Conservation (phyloP, 2,329 filamentous ascomycete genomes). For the Ceratocystis smalleyi region DNA sequence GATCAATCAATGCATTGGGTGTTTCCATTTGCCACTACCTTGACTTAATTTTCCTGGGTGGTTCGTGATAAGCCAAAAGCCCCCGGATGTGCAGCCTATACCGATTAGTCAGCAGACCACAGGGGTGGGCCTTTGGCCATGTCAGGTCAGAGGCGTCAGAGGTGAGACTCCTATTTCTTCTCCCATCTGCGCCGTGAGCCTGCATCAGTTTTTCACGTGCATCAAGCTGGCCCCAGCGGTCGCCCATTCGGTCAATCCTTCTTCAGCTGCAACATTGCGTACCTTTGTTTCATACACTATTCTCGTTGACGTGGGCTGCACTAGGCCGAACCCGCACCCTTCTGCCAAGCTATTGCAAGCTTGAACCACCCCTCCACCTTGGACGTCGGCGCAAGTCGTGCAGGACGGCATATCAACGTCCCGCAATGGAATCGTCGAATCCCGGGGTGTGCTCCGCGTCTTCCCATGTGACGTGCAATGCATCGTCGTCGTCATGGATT, state of each 20-base stretch:
- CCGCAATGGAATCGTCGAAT: slow-evolving; percentile 4
- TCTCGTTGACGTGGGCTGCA: neutral
- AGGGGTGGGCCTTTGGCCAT: neutral
- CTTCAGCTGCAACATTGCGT: neutral
- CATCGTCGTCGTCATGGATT: neutral
- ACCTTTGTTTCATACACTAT: neutral
- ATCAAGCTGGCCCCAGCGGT: slow-evolving; percentile 6
- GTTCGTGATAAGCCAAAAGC: neutral
- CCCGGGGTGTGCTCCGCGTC: slow-evolving; percentile 7
- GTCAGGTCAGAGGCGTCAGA: no score
- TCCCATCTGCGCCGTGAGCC: neutral
- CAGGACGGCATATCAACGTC: neutral
- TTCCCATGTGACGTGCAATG: slow-evolving; percentile 3
- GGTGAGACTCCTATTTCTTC: neutral
- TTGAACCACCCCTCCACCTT: neutral
- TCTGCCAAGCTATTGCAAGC: neutral
- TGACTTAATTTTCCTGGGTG: neutral
- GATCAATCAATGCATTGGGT: neutral
- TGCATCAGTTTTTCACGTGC: neutral
- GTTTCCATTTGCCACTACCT: neutral
- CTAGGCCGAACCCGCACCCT: neutral
- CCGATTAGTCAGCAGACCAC: neutral
- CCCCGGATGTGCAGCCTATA: neutral
- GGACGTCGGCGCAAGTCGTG: neutral
- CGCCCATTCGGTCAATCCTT: neutral